Percentiles rank a stretch among this genome's conserved stretches.
These are phyloP conservation scores for Spizellomyces punctatus DNA, from an alignment of 192 early-diverging fungal genomes.

Conservation along the genomic window DNA sequence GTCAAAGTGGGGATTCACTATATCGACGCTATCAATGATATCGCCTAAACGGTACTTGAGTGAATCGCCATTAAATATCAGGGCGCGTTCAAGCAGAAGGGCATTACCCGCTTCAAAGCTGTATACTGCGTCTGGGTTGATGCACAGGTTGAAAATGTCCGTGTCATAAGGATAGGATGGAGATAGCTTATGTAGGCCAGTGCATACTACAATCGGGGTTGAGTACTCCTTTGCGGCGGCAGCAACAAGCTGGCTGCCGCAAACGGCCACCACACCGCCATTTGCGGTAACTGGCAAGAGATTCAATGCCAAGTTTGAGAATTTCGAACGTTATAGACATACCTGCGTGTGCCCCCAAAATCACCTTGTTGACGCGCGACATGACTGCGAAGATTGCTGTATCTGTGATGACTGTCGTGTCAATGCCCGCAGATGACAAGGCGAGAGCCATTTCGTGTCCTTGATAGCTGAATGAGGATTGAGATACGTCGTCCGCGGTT, in stretches of 20 bases:
- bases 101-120: conserved; percentile 72
- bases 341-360: conserved; percentile 88
- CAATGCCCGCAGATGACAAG: conserved; percentile 78
- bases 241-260: conserved; percentile 81
- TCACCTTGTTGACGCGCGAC: conserved; percentile 97
- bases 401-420: conserved; percentile 89
- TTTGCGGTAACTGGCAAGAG: conserved; percentile 79
- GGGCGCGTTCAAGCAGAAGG: neutral
- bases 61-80: conserved; percentile 3
- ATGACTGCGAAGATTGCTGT: conserved; percentile 95
- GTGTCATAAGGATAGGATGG: conserved; percentile 87
- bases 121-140: conserved; percentile 79
- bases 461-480: conserved; percentile 57
- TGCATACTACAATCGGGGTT: conserved; percentile 90
- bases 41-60: conserved; percentile 50
- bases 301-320: neutral
- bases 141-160: conserved; percentile 76
- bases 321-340: conserved; percentile 11
- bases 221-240: conserved; percentile 91
- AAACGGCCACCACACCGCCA: conserved; percentile 84
- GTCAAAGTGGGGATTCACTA: conserved; percentile 88
- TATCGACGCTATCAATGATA: conserved; percentile 75
- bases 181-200: conserved; percentile 87
- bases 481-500: neutral
- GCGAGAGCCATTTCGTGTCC: conserved; percentile 84